phyloP scores from a whole-genome alignment of 345 rosid genomes.

The Hibiscus syriacus region DNA sequence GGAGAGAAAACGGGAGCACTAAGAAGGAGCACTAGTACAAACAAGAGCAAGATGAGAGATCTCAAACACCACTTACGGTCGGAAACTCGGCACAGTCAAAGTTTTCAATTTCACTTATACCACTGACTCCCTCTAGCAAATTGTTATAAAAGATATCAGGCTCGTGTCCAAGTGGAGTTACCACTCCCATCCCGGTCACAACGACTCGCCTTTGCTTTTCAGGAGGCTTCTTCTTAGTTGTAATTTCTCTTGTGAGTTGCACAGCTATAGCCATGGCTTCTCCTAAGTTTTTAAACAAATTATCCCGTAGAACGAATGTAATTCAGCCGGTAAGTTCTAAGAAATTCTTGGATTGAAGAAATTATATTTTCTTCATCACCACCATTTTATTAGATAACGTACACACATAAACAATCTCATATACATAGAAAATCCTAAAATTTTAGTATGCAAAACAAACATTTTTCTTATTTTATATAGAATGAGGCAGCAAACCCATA shows the following conservation, averaged over 20 bases:
- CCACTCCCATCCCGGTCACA: conserved; percentile 95
- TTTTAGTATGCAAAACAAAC: neutral
- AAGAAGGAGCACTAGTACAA: conserved; percentile 7
- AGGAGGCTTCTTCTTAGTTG: conserved; percentile 49
- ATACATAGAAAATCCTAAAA: neutral
- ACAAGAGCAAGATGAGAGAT: conserved; percentile 11
- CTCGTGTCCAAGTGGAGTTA: conserved; percentile 84
- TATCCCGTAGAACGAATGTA: neutral
- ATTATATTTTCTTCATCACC: neutral
- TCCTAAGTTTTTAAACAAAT: conserved; percentile 28
- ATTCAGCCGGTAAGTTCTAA: neutral
- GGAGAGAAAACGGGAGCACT: conserved; percentile 9
- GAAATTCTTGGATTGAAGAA: neutral
- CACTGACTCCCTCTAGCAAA: conserved; percentile 83
- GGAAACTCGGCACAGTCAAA: conserved; percentile 81
- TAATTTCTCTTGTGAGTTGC: conserved; percentile 49
- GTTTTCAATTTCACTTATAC: conserved; percentile 74
- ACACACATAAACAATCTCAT: neutral
- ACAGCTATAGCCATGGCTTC: conserved; percentile 60
- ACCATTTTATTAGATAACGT: neutral
- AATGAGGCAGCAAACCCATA: neutral
- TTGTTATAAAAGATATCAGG: conserved; percentile 64
- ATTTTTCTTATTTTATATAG: neutral
- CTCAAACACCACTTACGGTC: conserved; percentile 43
- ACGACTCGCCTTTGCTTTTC: conserved; percentile 79